Conservation (phyloP, 768 basidiomycete species). For the Lenzites betulinus region DNA sequence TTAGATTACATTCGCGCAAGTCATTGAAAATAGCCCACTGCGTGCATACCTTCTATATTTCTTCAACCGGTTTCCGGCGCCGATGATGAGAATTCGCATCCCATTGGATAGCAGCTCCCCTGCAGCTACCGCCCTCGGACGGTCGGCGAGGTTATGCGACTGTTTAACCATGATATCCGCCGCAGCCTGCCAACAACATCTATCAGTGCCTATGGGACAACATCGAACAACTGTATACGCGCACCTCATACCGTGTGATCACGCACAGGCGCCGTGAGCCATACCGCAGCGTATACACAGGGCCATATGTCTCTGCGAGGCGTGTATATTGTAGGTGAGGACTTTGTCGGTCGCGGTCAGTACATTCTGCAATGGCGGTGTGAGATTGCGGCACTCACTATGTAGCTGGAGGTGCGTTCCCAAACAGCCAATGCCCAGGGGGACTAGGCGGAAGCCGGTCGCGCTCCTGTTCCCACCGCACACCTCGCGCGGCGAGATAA, state of each 20-base stretch:
- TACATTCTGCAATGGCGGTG: background rate
- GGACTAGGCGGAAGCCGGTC: conserved; percentile 21
- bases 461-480: background rate
- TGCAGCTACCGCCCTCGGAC: conserved; percentile 39
- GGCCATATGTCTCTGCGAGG: conserved; percentile 63
- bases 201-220: background rate
- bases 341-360: background rate
- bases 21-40: conserved; percentile 15
- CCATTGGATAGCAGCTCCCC: conserved; percentile 38
- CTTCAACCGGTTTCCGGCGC: conserved; percentile 34
- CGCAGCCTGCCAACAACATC: conserved; percentile 31
- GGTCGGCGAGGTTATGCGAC: conserved; percentile 36
- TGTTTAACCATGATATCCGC: conserved; percentile 44
- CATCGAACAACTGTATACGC: background rate
- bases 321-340: conserved; percentile 37
- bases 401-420: conserved; percentile 12
- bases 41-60: conserved; percentile 21
- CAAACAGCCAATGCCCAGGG: conserved; percentile 25
- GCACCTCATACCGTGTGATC: conserved; percentile 41
- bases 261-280: conserved; percentile 48
- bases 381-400: conserved; percentile 6
- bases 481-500: background rate
- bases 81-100: conserved; percentile 33
- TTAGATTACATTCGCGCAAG: background rate
- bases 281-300: conserved; percentile 57